Evolutionary conservation across 129 eudicot genomes (phyloP).

Genomic region (Solidago caesia): DNA sequence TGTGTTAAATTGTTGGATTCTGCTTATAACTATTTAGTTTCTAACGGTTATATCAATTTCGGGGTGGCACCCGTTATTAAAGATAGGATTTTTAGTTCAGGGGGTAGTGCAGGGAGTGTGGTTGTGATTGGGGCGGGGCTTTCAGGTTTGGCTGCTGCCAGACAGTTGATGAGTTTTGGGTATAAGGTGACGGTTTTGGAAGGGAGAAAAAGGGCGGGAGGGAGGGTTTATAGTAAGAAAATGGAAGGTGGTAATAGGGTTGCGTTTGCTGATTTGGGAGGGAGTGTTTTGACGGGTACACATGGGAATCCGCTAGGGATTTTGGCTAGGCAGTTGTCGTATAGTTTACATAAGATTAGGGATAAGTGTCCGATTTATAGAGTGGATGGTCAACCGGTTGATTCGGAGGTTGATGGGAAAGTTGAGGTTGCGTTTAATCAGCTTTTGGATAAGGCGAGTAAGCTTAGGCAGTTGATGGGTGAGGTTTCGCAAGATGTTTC

Average conservation of each 20-base stretch:
- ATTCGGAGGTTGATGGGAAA: constrained; percentile 58
- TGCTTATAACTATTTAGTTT: constrained; percentile 72
- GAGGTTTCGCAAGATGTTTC: constrained; percentile 96
- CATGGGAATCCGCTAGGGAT: constrained; percentile 95
- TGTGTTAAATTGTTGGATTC: constrained; percentile 58
- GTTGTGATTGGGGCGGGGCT: constrained; percentile 92
- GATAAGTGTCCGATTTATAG: constrained; percentile 91
- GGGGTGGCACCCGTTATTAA: constrained; percentile 80
- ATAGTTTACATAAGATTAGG: constrained; percentile 77
- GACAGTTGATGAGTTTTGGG: constrained; percentile 88
- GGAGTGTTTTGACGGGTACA: constrained; percentile 96
- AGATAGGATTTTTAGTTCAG: constrained; percentile 47
- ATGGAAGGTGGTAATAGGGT: constrained; percentile 58
- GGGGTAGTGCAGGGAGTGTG: constrained; percentile 42
- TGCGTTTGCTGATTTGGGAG: constrained; percentile 94
- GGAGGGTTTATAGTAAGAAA: constrained; percentile 79
- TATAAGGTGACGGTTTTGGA: constrained; percentile 90
- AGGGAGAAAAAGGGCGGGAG: constrained; percentile 92
- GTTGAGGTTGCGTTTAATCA: constrained; percentile 72
- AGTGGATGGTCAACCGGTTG: constrained; percentile 76
- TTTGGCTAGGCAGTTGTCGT: constrained; percentile 81
- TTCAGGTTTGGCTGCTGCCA: constrained; percentile 91
- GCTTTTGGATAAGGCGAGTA: constrained; percentile 81
- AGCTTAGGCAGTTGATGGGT: constrained; percentile 80
- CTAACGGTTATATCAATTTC: constrained; percentile 89